Evolutionary conservation across 352 stramenopile genomes (phyloP).

Genomic region (Pythium scleroteichum): DNA sequence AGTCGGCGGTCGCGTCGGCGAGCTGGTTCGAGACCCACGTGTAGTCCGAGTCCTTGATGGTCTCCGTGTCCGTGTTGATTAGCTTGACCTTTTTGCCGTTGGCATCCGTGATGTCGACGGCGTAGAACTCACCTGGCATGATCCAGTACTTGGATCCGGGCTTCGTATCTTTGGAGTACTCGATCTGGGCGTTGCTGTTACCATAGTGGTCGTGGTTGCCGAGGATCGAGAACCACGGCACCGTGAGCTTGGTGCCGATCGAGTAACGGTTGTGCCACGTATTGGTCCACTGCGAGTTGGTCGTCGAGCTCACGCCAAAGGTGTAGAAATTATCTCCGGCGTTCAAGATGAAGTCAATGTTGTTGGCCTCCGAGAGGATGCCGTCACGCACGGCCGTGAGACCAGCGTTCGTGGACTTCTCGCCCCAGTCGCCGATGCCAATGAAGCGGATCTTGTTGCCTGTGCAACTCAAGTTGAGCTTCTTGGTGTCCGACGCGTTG

Average conservation of each 20-base stretch:
- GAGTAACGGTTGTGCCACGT: conserved; percentile 27
- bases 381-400: conserved; percentile 24
- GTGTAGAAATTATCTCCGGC: conserved; percentile 34
- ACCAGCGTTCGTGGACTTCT: conserved; percentile 21
- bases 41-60: conserved; percentile 27
- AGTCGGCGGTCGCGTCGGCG: conserved; percentile 14
- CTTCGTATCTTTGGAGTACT: conserved; percentile 27
- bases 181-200: conserved; percentile 30
- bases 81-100: conserved; percentile 29
- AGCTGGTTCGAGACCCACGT: conserved; percentile 25
- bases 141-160: conserved; percentile 32
- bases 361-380: conserved; percentile 18
- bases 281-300: conserved; percentile 27
- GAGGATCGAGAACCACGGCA: conserved; percentile 30
- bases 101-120: conserved; percentile 23
- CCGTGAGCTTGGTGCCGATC: conserved; percentile 23
- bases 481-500: conserved; percentile 25
- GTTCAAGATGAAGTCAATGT: conserved; percentile 29
- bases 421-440: conserved; percentile 29
- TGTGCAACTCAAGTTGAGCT: conserved; percentile 24
- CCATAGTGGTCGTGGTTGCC: conserved; percentile 34
- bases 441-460: conserved; percentile 29
- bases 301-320: conserved; percentile 21
- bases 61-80: conserved; percentile 29
- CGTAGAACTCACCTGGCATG: conserved; percentile 30